Evolutionary conservation across 2,329 filamentous ascomycete species (phyloP), one percentile per base, ranked within the genome.

Genomic region (Fusarium robinianum): DNA sequence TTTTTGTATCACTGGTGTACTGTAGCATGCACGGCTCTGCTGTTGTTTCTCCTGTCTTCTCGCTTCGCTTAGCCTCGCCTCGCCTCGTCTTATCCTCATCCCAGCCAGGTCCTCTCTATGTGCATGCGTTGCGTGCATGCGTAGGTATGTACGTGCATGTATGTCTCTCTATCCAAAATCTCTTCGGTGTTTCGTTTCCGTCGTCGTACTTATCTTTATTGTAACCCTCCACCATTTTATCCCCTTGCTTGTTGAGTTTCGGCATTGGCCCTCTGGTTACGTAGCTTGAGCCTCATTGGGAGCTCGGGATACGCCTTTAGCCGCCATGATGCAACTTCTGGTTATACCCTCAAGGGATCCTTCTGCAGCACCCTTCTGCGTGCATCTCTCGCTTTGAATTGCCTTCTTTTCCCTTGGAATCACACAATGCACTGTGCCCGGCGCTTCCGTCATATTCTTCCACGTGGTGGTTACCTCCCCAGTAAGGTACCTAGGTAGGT

Each of bases 251-350:
- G 40, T 37, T 43, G 18, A 31, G 30, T 19, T 23, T 35, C 31
- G 39, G 39, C 31, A 36, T 24, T 30, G 39, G 14, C 45, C 45
- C 42, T 48, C 29, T 39, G 42, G 43, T 26, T 25, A 43, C 32
- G 50, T 38, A 35, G 45, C n/a, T 36, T 42, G 45, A 51, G 39
- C 38, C 48, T 29, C 49, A 49, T 45, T 24, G 45, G 49, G 40
- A 53, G 37, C 31, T 21, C 27, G 27, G 27, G 27, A 33, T 46
- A 46, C 46, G 50, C 51, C 50, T 26, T 46, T 40, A 51, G 41
- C 41, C 50, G 46, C 50, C 31, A n/a, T n/a, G 26, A 21, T 51
- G 19, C 36, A 27, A 50, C 50, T 33, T 47, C 46, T 22, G 16
- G 14, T 32, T 32, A 36, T 24, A 22, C 15, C 19, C 19, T 18